Evolutionary conservation across 345 rosid species (phyloP).

Genomic region (Anastatica hierochuntica): DNA sequence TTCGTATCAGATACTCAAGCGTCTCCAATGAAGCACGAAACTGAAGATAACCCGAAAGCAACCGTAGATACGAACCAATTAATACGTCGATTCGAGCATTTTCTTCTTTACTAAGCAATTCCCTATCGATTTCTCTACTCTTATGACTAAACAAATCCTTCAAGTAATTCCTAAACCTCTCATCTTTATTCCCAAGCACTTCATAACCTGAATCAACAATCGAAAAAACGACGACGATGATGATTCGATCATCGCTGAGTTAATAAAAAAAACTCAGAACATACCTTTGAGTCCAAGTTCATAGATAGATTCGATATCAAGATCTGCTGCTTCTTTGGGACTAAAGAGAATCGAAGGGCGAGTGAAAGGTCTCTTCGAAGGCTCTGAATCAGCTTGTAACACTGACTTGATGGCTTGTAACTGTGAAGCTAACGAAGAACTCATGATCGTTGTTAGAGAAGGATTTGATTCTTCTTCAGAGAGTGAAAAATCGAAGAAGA

Average conservation of each 20-base stretch:
- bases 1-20: constrained; percentile 84
- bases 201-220: constrained; percentile 55
- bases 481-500: background rate
- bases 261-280: background rate
- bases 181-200: constrained; percentile 48
- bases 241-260: no score
- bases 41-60: constrained; percentile 67
- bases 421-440: constrained; percentile 54
- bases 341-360: constrained; percentile 33
- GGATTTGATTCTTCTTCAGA: background rate
- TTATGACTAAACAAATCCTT: constrained; percentile 63
- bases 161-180: constrained; percentile 53
- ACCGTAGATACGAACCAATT: constrained; percentile 45
- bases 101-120: constrained; percentile 49
- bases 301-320: constrained; percentile 57
- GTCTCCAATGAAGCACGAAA: constrained; percentile 52
- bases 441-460: constrained; percentile 26
- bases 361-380: constrained; percentile 25
- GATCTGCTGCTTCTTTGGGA: constrained; percentile 41
- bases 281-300: constrained; percentile 50
- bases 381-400: constrained; percentile 43
- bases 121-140: constrained; percentile 76
- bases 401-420: constrained; percentile 47
- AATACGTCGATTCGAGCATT: constrained; percentile 49
- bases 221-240: background rate